Evolutionary conservation across 2,329 filamentous ascomycete species (phyloP).

Genomic region (Botrytis sinoallii): DNA sequence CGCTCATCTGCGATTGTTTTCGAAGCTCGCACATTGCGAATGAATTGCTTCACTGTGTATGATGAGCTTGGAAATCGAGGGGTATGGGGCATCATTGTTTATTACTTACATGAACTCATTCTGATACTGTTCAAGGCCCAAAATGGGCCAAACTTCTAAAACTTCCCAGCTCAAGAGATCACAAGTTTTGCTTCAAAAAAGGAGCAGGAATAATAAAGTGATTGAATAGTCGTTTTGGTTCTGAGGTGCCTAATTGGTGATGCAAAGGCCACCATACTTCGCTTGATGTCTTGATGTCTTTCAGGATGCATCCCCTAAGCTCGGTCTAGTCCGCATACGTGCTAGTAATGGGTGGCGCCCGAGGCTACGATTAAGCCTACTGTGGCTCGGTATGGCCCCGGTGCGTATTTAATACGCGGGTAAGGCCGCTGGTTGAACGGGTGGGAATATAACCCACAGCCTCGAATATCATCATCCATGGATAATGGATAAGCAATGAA

Average conservation of each 20-base stretch:
- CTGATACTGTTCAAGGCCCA: constrained; percentile 33
- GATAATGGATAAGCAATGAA: constrained; percentile 1
- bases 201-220: neutral
- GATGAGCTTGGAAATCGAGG: constrained; percentile 26
- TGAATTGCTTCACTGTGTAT: constrained; percentile 91
- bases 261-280: constrained; percentile 21
- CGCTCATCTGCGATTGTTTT: constrained; percentile 99
- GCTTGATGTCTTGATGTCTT: constrained; percentile 16
- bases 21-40: constrained; percentile 95
- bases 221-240: constrained; percentile 5
- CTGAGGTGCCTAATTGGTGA: constrained; percentile 13
- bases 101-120: constrained; percentile 39
- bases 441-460: constrained; percentile 2
- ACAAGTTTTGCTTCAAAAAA: neutral
- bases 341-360: neutral
- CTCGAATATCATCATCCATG: constrained; percentile 1
- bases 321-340: neutral
- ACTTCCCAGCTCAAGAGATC: constrained; percentile 23
- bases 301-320: neutral
- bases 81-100: constrained; percentile 22
- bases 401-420: neutral
- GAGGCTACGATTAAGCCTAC: neutral
- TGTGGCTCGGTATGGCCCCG: neutral
- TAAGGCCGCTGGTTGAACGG: neutral
- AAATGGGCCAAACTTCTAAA: constrained; percentile 34